Conservation (phyloP, 73 alveolate genomes). For the Tetrahymena elliotti region DNA sequence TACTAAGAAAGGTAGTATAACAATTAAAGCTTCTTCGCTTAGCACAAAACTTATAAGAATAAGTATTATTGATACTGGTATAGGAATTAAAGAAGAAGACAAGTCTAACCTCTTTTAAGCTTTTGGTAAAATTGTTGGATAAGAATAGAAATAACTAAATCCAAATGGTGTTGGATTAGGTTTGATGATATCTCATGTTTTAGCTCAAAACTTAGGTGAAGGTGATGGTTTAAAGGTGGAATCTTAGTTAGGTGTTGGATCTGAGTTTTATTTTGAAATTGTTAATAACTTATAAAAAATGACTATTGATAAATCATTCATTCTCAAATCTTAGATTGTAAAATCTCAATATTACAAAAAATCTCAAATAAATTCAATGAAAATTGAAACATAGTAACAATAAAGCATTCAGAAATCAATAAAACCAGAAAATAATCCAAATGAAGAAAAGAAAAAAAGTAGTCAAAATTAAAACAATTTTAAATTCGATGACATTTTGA, state of each 20-base stretch:
- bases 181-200: slow-evolving; percentile 21
- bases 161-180: slow-evolving; percentile 35
- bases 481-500: neutral
- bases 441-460: neutral
- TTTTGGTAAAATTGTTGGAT: slow-evolving; percentile 19
- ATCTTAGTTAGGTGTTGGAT: slow-evolving; percentile 10
- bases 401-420: neutral
- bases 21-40: neutral
- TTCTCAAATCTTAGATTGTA: neutral
- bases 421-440: neutral
- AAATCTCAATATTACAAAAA: neutral
- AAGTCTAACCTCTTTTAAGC: slow-evolving; percentile 10
- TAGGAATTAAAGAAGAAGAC: slow-evolving; percentile 15
- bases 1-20: slow-evolving; percentile 15
- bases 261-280: slow-evolving; percentile 11
- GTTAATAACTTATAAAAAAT: neutral
- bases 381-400: neutral
- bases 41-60: neutral
- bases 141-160: slow-evolving; percentile 12
- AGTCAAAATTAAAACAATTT: neutral
- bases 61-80: slow-evolving; percentile 10
- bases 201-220: slow-evolving; percentile 26
- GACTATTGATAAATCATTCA: neutral
- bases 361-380: neutral
- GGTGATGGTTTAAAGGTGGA: slow-evolving; percentile 30